Base-by-base conservation (phyloP, 305 asterid genomes). In the Fraxinus platypoda region DNA sequence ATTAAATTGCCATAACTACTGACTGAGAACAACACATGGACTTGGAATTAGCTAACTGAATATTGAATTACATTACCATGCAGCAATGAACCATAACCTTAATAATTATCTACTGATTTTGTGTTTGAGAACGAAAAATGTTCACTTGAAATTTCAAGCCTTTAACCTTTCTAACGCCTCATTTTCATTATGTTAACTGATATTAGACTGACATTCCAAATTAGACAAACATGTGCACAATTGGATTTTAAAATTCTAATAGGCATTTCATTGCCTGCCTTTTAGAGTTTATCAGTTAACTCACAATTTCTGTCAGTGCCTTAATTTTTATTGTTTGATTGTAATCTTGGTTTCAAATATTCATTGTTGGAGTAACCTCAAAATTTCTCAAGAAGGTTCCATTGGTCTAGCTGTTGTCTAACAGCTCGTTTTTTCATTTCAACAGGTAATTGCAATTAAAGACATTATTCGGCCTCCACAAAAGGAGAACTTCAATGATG, bases 401-500 rank as follows among this genome's bases (percentile, higher is more conserved):
- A 26, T 25, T 26, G 17, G 17, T 28, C n/a, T 25, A 66, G 30
- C 30, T 21, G 38, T 23, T 8, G 31, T 64, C 78, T 80, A 35
- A 79, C 54, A 9, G 31, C 64, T 68, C 8, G n/a, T 35, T 26
- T 64, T 3, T 49, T 33, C 2, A 49, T n/a, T 70, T 33, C 70
- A 34, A 68, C 82, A 84, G 87, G 87, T 84, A 31, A 77, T 84
- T 25, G 84, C 84, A 23, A 84, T 84, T 73, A 84, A 84, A 78
- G 87, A 84, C 49, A 78, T 84, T 76, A 81, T 84, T 34, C 74
- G 84, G 34, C 87, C 87, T 26, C 87, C 87, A 4, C 74, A 38
- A 33, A 84, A 77, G 49, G 87, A 84, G 77, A 81, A 78, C 84
- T 84, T 84, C 80, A 81, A 81, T 68, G 88, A 85, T 79, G 88